These are phyloP conservation scores for Hansenula sp. DNA, from an alignment of 1,139 yeast species.

Conservation along the genomic window DNA sequence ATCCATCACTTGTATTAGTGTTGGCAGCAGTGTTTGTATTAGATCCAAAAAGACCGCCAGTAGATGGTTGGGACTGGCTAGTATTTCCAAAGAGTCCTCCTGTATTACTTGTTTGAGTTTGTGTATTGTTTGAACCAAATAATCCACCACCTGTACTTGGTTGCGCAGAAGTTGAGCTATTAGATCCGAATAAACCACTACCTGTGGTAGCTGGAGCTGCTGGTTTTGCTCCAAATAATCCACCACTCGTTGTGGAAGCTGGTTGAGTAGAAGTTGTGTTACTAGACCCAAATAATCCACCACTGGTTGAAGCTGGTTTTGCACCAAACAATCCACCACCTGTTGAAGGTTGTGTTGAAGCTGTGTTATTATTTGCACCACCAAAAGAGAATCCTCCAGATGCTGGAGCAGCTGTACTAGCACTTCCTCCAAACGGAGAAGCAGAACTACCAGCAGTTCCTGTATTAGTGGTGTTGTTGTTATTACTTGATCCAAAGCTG, in stretches of 20 bases:
- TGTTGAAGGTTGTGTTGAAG: slow-evolving; percentile 17
- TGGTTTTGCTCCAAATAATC: slow-evolving; percentile 20
- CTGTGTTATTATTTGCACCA: slow-evolving; percentile 11
- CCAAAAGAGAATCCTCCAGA: slow-evolving; percentile 28
- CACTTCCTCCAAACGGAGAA: slow-evolving; percentile 14
- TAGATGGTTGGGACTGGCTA: slow-evolving; percentile 3
- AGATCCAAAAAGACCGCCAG: slow-evolving; percentile 5
- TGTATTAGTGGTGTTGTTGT: slow-evolving; percentile 1
- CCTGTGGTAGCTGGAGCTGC: slow-evolving; percentile 12
- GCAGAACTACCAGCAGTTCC: neutral
- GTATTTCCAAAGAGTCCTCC: slow-evolving; percentile 14
- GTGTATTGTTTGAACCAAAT: slow-evolving; percentile 11
- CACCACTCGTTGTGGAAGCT: slow-evolving; percentile 14
- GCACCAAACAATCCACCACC: slow-evolving; percentile 23
- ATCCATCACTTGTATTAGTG: slow-evolving; percentile 19
- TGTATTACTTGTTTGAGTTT: slow-evolving; percentile 17
- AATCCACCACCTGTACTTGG: slow-evolving; percentile 16
- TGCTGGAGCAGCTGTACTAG: slow-evolving; percentile 5
- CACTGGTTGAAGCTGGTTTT: slow-evolving; percentile 16
- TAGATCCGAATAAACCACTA: slow-evolving; percentile 30
- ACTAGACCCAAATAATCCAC: slow-evolving; percentile 21
- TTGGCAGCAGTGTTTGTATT: slow-evolving; percentile 15
- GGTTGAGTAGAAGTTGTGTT: slow-evolving; percentile 7
- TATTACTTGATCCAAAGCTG: slow-evolving; percentile 27
- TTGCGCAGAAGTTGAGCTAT: slow-evolving; percentile 12